phyloP scores from a whole-genome alignment of 129 eudicot species.

The Ambrosia artemisiifolia region DNA sequence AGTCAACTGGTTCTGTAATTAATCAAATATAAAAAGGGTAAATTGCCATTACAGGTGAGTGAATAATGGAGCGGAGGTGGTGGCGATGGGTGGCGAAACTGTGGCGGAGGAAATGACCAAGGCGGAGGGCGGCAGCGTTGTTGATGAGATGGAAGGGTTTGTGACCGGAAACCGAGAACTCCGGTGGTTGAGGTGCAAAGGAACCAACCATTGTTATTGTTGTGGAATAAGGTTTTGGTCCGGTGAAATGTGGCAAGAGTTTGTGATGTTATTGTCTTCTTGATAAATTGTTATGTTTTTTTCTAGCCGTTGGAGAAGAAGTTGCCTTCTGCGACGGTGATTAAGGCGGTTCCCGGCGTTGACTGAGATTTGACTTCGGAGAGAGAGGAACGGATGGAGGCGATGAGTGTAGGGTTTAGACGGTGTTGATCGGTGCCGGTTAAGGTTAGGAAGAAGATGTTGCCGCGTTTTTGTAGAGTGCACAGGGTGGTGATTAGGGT shows the following conservation, averaged over 20 bases:
- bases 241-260: background rate
- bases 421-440: no score
- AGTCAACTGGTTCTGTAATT: background rate
- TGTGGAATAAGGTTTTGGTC: background rate
- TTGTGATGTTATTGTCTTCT: background rate
- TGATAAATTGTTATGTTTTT: no score
- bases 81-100: conserved; percentile 38
- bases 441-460: no score
- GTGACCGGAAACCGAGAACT: conserved; percentile 31
- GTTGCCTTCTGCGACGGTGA: no score
- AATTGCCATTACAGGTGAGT: conserved; percentile 47
- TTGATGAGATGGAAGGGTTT: conserved; percentile 52
- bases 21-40: background rate
- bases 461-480: no score
- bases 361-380: no score
- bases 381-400: no score
- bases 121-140: conserved; percentile 68
- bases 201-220: conserved; percentile 22
- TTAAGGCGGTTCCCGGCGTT: no score
- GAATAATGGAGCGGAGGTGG: conserved; percentile 37
- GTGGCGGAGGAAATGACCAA: conserved; percentile 47
- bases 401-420: no score
- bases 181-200: conserved; percentile 34
- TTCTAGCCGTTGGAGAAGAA: no score
- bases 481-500: no score